Percentiles rank a stretch among this genome's conserved stretches.
Conservation (phyloP, 2,329 filamentous ascomycete species). For the Nigrospora oryzae region DNA sequence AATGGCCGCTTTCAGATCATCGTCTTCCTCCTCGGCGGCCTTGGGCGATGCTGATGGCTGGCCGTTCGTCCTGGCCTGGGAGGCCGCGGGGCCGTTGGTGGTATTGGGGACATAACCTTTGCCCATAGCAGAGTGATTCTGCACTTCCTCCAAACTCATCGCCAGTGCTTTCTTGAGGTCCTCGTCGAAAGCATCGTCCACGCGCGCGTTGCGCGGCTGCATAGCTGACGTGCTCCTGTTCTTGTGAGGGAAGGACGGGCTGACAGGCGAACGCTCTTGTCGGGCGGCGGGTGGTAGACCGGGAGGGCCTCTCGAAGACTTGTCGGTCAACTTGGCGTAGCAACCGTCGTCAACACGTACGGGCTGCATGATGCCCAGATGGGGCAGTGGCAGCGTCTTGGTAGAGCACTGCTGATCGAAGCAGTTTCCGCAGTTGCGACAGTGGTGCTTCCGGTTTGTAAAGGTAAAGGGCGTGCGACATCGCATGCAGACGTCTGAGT, state of each 20-base stretch:
- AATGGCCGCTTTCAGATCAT: slow-evolving; percentile 89
- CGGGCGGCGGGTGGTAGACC: slow-evolving; percentile 22
- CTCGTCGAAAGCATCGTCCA: slow-evolving; percentile 89
- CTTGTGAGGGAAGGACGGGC: slow-evolving; percentile 42
- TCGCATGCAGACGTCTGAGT: slow-evolving; percentile 98
- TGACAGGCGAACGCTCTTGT: slow-evolving; percentile 37
- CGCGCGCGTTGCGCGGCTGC: slow-evolving; percentile 82
- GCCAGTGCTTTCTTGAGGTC: slow-evolving; percentile 88
- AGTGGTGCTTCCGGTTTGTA: slow-evolving; percentile 97
- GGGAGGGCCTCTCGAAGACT: slow-evolving; percentile 38
- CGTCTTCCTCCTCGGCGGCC: slow-evolving; percentile 75
- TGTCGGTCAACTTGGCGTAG: slow-evolving; percentile 80
- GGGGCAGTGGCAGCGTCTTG: slow-evolving; percentile 80
- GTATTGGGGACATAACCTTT: slow-evolving; percentile 62
- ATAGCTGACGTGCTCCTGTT: slow-evolving; percentile 60
- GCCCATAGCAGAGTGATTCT: slow-evolving; percentile 45
- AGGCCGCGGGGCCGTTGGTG: slow-evolving; percentile 22
- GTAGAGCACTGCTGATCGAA: slow-evolving; percentile 93
- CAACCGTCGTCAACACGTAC: slow-evolving; percentile 96
- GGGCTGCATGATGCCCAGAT: slow-evolving; percentile 83
- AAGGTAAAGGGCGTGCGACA: slow-evolving; percentile 94
- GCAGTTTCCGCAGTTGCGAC: slow-evolving; percentile 93
- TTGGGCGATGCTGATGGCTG: slow-evolving; percentile 24
- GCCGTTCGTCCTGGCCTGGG: slow-evolving; percentile 25
- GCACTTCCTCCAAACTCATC: slow-evolving; percentile 94